Percentiles rank a stretch among this genome's conserved stretches.
Evolutionary conservation across 805 yeast species (phyloP).

Genomic region (Cyberlindnera nakhonratchasimensis): DNA sequence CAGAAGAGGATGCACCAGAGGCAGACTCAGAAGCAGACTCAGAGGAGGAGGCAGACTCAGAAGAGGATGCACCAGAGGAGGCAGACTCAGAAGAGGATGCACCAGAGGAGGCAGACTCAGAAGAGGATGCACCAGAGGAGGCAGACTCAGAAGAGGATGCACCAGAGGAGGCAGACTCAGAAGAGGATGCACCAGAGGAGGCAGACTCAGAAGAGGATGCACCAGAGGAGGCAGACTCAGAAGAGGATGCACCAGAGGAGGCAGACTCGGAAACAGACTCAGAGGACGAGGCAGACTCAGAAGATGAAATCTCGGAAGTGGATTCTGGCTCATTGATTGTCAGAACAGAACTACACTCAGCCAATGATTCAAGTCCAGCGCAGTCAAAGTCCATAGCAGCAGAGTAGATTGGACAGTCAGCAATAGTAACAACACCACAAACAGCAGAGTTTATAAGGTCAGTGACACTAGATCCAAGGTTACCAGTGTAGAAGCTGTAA

Average conservation of each 20-base stretch:
- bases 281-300: neutral
- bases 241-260: neutral
- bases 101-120: neutral
- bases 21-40: neutral
- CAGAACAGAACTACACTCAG: constrained; percentile 2
- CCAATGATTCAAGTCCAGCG: neutral
- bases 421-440: constrained; percentile 12
- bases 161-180: constrained; percentile 1
- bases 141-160: constrained; percentile 1
- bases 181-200: neutral
- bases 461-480: constrained; percentile 15
- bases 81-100: constrained; percentile 1
- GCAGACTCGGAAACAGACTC: neutral
- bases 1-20: constrained; percentile 3
- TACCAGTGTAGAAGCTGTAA: constrained; percentile 21
- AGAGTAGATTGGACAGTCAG: constrained; percentile 12
- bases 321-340: neutral
- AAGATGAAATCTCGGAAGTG: neutral
- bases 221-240: neutral
- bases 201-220: neutral
- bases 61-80: neutral
- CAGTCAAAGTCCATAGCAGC: constrained; percentile 15
- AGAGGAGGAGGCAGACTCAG: constrained; percentile 1
- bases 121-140: neutral
- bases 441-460: neutral